Percentiles rank a stretch among this genome's conserved stretches.
phyloP scores from a whole-genome alignment of 164 flowering plant genomes.

The Paratinospora sagittata region DNA sequence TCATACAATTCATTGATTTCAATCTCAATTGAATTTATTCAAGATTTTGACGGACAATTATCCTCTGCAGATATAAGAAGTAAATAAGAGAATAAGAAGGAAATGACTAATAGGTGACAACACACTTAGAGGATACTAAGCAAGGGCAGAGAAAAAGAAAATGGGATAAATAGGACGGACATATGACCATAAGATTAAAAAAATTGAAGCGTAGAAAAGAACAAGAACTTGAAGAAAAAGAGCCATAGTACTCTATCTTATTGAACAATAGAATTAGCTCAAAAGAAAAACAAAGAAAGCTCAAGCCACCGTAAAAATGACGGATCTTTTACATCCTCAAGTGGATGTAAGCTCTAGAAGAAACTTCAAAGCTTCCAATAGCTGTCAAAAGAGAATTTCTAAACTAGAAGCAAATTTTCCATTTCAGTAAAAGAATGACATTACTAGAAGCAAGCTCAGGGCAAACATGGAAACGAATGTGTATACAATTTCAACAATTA shows the following conservation, averaged over 20 bases:
- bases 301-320: not conserved
- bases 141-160: no score
- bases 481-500: not conserved
- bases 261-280: not conserved
- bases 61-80: no score
- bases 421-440: not conserved
- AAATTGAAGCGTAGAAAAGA: no score
- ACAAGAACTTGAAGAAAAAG: no score
- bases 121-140: no score
- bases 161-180: no score
- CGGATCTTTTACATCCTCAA: not conserved
- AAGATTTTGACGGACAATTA: no score
- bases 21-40: no score
- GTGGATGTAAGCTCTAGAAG: not conserved
- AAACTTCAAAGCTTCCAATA: not conserved
- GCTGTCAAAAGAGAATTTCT: not conserved
- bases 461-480: not conserved
- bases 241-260: not conserved
- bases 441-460: not conserved
- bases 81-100: no score
- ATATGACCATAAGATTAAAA: no score
- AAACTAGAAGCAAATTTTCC: not conserved
- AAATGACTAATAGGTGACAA: no score
- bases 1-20: no score
- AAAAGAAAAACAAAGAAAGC: not conserved